Evolutionary conservation across 352 stramenopile species (phyloP), one percentile per base, ranked within the genome.

Genomic region (Pythium aquatile): DNA sequence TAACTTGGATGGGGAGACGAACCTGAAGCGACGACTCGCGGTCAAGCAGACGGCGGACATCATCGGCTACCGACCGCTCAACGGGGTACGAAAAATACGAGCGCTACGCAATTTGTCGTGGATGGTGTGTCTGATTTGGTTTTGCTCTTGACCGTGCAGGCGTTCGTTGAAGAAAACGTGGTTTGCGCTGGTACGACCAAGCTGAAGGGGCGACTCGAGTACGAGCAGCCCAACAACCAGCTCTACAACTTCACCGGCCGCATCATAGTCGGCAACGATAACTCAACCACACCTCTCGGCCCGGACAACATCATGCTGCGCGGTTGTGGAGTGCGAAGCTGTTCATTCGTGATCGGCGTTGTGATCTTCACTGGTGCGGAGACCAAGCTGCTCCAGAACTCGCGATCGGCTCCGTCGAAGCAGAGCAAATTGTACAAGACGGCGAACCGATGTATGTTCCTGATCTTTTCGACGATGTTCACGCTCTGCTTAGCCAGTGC

Each of bases 1-100:
- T 56, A 98, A 97, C 66, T 72, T 98, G 47, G 94, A 98, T 61
- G 94, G 94, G 17, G 93, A 98, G 69, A 98, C 93, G 9, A 98
- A 98, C 67, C 67, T 98, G n/a, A 98, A 98, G 58, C 65, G 81
- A 16, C 72, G 88, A 47, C 59, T 84, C 35, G 80, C 77, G 16
- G 69, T 87, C 14, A 75, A 81, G 24, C 52, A 70, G 5, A 83
- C 76, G 2, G 74, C 78, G 8, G 64, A 78, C 42, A 48, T 61
- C n/a, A 63, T 70, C 30, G 68, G 73, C 0, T 79, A 73, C 35
- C 44, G 63, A 26, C 53, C 37, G 14, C 63, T 66, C 29, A 75
- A 72, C 39, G 54, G 32, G 54, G 55, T 47, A 44, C 1, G 59
- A 59, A 14, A 2, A 5, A 4, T n/a, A 52, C 29, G 17, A 16